Evolutionary conservation across 1,284 basidiomycete species (phyloP).

Genomic region (Cutaneotrichosporon cavernicola): DNA sequence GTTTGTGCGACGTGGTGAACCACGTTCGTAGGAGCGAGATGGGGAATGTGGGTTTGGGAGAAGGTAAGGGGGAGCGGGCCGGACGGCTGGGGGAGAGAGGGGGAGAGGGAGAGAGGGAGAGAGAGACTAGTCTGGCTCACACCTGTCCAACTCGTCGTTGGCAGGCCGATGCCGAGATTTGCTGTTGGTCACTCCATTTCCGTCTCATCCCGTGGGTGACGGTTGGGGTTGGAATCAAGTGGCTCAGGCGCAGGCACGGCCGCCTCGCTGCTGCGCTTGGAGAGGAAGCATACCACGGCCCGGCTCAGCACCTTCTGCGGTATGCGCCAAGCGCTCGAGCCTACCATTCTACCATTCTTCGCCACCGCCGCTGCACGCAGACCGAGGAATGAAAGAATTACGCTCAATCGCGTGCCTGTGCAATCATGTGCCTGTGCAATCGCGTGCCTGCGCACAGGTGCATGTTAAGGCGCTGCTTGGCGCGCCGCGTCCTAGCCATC

Average conservation of each 20-base stretch:
- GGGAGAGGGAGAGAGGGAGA: no score
- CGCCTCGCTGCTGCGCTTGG: neutral
- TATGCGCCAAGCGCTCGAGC: neutral
- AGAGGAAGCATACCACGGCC: neutral
- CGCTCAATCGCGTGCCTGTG: neutral
- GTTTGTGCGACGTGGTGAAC: neutral
- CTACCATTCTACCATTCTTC: neutral
- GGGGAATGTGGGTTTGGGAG: neutral
- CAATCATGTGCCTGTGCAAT: no score
- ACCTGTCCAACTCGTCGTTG: no score
- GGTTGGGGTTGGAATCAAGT: neutral
- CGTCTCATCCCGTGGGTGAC: neutral
- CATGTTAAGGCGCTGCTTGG: neutral
- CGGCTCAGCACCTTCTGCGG: neutral
- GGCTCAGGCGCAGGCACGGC: neutral
- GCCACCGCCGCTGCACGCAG: neutral
- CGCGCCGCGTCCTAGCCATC: neutral
- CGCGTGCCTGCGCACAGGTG: neutral
- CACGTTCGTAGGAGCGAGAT: neutral
- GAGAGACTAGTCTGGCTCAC: no score
- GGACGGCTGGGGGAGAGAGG: no score
- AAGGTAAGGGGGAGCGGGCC: neutral
- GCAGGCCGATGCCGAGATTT: no score
- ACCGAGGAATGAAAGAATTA: no score
- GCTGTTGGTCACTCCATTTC: no score